phyloP scores from a whole-genome alignment of 371 early-diverging fungal genomes.

The Rhizopus sp. region DNA sequence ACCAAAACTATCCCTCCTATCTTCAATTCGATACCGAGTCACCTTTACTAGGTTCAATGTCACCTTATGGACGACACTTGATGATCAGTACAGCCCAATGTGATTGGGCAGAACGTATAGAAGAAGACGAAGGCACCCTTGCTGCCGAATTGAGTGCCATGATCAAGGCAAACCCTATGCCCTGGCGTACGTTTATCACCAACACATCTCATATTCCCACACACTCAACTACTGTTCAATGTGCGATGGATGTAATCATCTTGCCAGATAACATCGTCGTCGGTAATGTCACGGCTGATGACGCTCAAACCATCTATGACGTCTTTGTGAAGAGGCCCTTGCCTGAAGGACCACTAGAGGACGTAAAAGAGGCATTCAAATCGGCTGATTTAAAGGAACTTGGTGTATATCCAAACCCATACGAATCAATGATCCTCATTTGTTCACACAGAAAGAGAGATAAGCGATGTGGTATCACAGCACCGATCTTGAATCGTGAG shows the following conservation, averaged over 20 bases:
- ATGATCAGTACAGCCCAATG: slow-evolving; percentile 66
- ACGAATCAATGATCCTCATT: slow-evolving; percentile 63
- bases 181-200: slow-evolving; percentile 48
- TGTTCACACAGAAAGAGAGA: slow-evolving; percentile 82
- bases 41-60: slow-evolving; percentile 63
- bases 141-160: slow-evolving; percentile 41
- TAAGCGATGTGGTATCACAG: slow-evolving; percentile 80
- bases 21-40: slow-evolving; percentile 61
- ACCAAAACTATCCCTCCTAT: slow-evolving; percentile 64
- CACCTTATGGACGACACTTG: slow-evolving; percentile 73
- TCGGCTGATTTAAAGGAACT: slow-evolving; percentile 22
- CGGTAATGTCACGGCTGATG: slow-evolving; percentile 52
- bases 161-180: slow-evolving; percentile 21
- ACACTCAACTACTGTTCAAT: slow-evolving; percentile 26
- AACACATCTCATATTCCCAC: slow-evolving; percentile 47
- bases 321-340: slow-evolving; percentile 47
- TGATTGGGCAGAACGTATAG: slow-evolving; percentile 65
- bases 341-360: slow-evolving; percentile 21
- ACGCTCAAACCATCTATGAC: slow-evolving; percentile 50
- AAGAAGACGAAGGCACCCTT: slow-evolving; percentile 55
- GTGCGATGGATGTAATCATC: slow-evolving; percentile 45
- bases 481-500: slow-evolving; percentile 70
- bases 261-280: slow-evolving; percentile 62
- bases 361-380: slow-evolving; percentile 7
- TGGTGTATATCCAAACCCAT: slow-evolving; percentile 45